A percentile compares a stretch with the other conserved stretches of the same genome.
Evolutionary conservation across 2,329 filamentous ascomycete genomes (phyloP).

Genomic region (Cordyceps fumosorosea): DNA sequence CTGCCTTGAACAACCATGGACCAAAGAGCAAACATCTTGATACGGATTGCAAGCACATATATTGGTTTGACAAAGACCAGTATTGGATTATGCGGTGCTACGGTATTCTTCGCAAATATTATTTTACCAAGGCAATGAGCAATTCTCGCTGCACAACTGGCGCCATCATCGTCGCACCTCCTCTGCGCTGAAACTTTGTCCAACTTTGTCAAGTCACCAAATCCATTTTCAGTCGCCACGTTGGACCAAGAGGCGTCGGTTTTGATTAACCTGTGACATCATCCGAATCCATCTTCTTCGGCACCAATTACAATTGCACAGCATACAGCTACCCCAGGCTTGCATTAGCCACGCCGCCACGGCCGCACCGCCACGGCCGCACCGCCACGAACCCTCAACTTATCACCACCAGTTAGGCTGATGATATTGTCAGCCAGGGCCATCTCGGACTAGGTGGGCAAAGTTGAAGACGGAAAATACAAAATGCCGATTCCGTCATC

Average conservation of each 20-base stretch:
- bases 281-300: neutral
- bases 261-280: neutral
- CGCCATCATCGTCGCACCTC: neutral
- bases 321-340: neutral
- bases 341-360: neutral
- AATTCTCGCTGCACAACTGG: neutral
- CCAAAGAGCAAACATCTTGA: neutral
- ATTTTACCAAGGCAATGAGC: too few relatives aligned
- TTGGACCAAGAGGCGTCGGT: too few relatives aligned
- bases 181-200: too few relatives aligned
- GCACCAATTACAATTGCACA: neutral
- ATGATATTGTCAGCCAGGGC: neutral
- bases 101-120: too few relatives aligned
- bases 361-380: neutral
- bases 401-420: neutral
- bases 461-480: neutral
- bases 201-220: too few relatives aligned
- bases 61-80: neutral
- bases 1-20: neutral
- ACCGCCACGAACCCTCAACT: neutral
- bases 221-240: too few relatives aligned
- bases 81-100: neutral
- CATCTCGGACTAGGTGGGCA: neutral
- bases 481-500: neutral
- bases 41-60: too few relatives aligned